phyloP scores from a whole-genome alignment of 176 grass and related monocot species.

The Leersia perrieri region DNA sequence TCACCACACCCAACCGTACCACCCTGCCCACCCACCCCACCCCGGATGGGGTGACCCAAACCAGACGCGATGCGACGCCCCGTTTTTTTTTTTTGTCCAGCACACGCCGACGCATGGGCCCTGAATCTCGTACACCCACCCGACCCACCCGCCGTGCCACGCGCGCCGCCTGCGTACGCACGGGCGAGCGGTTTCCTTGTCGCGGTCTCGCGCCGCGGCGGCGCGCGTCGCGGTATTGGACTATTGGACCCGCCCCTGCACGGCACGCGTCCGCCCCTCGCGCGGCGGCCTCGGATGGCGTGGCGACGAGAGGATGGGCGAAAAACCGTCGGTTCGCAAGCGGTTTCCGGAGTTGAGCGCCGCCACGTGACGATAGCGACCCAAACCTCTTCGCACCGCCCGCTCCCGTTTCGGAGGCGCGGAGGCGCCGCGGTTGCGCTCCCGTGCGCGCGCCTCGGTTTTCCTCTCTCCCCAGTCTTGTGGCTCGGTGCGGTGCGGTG shows the following conservation, averaged over 20 bases:
- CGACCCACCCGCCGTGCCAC: background rate
- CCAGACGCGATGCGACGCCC: background rate
- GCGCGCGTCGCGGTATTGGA: background rate
- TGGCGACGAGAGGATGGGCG: background rate
- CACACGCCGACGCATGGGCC: background rate
- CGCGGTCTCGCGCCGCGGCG: background rate
- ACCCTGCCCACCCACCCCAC: background rate
- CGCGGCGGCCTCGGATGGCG: background rate
- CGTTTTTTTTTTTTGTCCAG: background rate
- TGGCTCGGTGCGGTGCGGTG: no score
- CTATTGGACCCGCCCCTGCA: background rate
- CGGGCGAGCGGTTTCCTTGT: background rate
- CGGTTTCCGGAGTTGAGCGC: slow-evolving; percentile 1
- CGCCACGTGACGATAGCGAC: background rate
- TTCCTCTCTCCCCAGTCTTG: background rate
- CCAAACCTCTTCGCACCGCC: slow-evolving; percentile 26
- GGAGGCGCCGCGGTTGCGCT: background rate
- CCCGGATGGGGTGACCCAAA: background rate
- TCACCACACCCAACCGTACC: background rate
- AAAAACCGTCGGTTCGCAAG: slow-evolving; percentile 30
- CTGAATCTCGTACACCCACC: no score
- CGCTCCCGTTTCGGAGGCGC: background rate
- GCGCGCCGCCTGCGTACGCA: background rate
- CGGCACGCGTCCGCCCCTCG: background rate
- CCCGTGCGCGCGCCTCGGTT: background rate